phyloP scores from a whole-genome alignment of 176 grass and related monocot genomes.

The Oryza nivara region DNA sequence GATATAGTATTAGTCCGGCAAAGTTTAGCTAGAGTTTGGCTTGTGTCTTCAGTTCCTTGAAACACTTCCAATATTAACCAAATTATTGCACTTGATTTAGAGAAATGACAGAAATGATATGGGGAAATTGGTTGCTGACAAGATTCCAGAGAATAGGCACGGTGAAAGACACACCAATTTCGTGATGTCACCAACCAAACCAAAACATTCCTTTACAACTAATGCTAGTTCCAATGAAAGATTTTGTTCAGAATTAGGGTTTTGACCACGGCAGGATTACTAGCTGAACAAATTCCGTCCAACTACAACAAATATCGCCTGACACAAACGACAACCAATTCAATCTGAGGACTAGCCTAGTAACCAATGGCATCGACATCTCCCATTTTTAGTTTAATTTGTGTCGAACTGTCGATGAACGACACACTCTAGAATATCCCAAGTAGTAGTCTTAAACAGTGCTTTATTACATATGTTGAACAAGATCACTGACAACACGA shows the following conservation, averaged over 20 bases:
- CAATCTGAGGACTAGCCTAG: background rate
- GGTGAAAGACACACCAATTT: constrained; percentile 5
- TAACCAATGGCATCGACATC: background rate
- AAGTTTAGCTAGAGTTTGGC: background rate
- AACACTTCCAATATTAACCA: background rate
- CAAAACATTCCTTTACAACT: background rate
- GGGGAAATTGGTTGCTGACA: background rate
- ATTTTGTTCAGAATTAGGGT: background rate
- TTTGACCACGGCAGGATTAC: background rate
- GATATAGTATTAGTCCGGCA: background rate
- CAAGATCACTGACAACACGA: background rate
- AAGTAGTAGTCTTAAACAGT: too few relatives aligned
- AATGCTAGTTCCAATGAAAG: background rate
- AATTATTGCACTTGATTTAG: constrained; percentile 2
- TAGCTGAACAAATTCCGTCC: background rate
- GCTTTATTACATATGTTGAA: too few relatives aligned
- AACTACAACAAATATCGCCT: background rate
- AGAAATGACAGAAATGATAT: background rate
- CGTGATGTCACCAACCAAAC: constrained; percentile 24
- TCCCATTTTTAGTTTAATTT: background rate
- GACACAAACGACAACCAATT: background rate
- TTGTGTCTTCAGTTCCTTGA: background rate
- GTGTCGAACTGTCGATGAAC: background rate
- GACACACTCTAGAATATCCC: background rate
- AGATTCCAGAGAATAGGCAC: background rate